Percentiles rank a stretch among this genome's conserved stretches.
Evolutionary conservation across 176 grass and related monocot genomes (phyloP).

Genomic region (Bolboschoenus planiculmis): DNA sequence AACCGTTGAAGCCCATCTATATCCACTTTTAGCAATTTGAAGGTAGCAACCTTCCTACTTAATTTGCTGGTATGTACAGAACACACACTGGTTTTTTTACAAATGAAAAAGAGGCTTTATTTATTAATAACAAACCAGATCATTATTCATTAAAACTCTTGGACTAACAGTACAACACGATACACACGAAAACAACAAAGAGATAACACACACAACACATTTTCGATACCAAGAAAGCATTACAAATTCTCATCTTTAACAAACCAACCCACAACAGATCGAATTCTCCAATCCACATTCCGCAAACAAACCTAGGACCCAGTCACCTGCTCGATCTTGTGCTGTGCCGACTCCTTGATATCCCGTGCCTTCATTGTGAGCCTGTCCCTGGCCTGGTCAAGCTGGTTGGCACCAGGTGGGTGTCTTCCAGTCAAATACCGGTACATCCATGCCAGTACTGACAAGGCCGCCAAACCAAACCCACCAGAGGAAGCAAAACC

Average conservation of each 20-base stretch:
- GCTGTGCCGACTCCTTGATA: constrained; percentile 51
- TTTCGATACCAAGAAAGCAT: not conserved
- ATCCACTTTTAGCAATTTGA: not conserved
- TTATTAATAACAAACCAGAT: constrained; percentile 9
- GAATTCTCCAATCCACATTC: not conserved
- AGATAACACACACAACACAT: not conserved
- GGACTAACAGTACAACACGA: not conserved
- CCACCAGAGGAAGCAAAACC: constrained; percentile 59
- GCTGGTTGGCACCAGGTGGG: constrained; percentile 33
- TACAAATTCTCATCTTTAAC: not conserved
- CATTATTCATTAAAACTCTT: not conserved
- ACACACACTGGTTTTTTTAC: not conserved
- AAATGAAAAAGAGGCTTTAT: not conserved
- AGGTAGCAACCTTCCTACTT: not conserved
- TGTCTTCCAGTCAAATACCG: constrained; percentile 39
- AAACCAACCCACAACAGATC: not conserved
- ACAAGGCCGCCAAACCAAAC: constrained; percentile 50
- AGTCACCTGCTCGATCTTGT: constrained; percentile 39
- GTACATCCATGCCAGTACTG: constrained; percentile 72
- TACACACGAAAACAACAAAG: not conserved
- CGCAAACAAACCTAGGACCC: constrained; percentile 12
- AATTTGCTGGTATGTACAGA: not conserved
- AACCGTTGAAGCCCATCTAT: not conserved
- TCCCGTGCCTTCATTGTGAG: constrained; percentile 50
- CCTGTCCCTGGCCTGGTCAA: constrained; percentile 37